Evolutionary conservation across 192 early-diverging fungal species (phyloP), one percentile per base, ranked within the genome.

Genomic region (Rhizoclosmatium sp.): DNA sequence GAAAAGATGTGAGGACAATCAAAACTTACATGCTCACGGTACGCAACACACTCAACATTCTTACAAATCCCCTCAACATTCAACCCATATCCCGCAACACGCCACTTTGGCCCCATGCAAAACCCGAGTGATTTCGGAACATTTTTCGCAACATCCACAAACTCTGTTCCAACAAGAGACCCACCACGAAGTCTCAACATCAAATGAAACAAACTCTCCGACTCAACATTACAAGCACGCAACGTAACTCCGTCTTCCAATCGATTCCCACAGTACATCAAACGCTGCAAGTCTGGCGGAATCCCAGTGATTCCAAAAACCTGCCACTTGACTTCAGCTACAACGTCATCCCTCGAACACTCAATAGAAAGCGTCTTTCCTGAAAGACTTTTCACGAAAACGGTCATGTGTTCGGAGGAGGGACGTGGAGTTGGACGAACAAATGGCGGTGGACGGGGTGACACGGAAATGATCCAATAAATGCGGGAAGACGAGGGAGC

Each of bases 111-210:
- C 10, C 10, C 54, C 10, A n/a, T 56, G 31, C 31, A 31, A 31
- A 31, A 31, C 31, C 31, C 31, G 31, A 31, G 31, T 31, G 31
- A 31, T 0, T 31, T 31, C 31, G 31, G 31, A 31, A 31, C 31
- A 31, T 31, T 31, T 31, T 31, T 31, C 31, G 31, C 31, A 31
- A 31, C 31, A n/a, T 56, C 54, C 54, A n/a, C 54, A 56, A 56
- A 56, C 9, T 9, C 54, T n/a, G 19, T 14, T 0, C 54, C 19
- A 9, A 9, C 54, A 31, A 31, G 31, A 31, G 31, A 31, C 54
- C 83, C 84, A 59, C 74, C 85, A 71, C 90, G 82, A 21, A 91
- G 85, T 73, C 87, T 87, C 7, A 92, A 82, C 31, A 91, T 86
- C 56, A 91, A 68, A 75, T 89, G 86, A 39, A 92, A 86, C 86